A percentile compares a stretch with the other conserved stretches of the same genome.
phyloP scores from a whole-genome alignment of 208 protist genomes.

The Leishmania tarentolae region DNA sequence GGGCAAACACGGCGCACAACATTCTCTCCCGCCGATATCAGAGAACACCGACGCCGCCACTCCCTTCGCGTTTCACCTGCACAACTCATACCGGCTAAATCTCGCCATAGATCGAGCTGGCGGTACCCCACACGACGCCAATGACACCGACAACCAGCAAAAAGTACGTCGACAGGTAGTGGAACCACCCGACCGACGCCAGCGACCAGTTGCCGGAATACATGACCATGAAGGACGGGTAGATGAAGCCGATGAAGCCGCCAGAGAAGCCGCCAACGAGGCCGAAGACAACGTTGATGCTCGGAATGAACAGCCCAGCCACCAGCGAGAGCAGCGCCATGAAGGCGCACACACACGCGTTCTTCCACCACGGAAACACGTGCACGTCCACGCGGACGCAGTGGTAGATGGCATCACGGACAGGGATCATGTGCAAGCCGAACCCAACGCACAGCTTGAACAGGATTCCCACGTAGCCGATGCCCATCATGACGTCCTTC shows the following conservation, averaged over 20 bases:
- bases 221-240: conserved; percentile 75
- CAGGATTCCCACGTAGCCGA: conserved; percentile 60
- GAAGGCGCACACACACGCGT: conserved; percentile 39
- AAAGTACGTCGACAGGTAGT: conserved; percentile 62
- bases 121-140: conserved; percentile 66
- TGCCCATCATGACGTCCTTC: conserved; percentile 45
- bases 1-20: too few species aligned
- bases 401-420: conserved; percentile 69
- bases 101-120: conserved; percentile 55
- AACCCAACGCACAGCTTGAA: conserved; percentile 81
- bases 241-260: conserved; percentile 78
- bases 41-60: background rate
- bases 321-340: conserved; percentile 47
- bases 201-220: conserved; percentile 55
- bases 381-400: conserved; percentile 41
- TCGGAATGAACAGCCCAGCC: conserved; percentile 71
- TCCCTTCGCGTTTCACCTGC: background rate
- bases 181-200: conserved; percentile 41
- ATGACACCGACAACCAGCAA: conserved; percentile 69
- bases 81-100: background rate
- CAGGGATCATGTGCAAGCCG: conserved; percentile 64
- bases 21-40: too few species aligned
- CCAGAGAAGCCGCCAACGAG: conserved; percentile 70
- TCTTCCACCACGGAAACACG: conserved; percentile 54
- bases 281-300: conserved; percentile 74